A percentile compares a stretch with the other conserved stretches of the same genome.
These are phyloP conservation scores for Metroxylon sagu DNA, from an alignment of 176 grass and related monocot species.

Conservation along the genomic window DNA sequence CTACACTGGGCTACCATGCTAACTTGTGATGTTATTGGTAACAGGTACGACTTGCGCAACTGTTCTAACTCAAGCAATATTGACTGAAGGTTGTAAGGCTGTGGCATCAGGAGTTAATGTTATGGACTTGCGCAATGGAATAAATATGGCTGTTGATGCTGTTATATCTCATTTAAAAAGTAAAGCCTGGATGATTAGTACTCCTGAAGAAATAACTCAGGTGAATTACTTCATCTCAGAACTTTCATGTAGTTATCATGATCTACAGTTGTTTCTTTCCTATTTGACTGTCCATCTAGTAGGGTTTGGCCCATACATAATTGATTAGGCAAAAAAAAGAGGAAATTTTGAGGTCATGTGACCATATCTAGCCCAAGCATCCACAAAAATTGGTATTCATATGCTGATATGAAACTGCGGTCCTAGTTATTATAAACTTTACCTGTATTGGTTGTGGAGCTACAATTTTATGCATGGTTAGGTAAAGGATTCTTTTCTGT, in stretches of 20 bases:
- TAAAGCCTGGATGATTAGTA: conserved; percentile 73
- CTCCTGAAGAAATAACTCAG: conserved; percentile 82
- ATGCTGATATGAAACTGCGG: too few species aligned
- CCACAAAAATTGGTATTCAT: too few species aligned
- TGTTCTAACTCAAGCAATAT: conserved; percentile 85
- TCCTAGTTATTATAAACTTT: too few species aligned
- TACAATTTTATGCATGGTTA: too few species aligned
- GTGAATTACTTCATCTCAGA: conserved; percentile 22
- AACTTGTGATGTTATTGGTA: conserved; percentile 14
- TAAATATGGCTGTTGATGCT: conserved; percentile 75
- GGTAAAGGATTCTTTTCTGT: too few species aligned
- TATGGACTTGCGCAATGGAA: conserved; percentile 80
- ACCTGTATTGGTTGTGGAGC: too few species aligned
- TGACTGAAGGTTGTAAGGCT: conserved; percentile 85
- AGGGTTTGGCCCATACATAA: too few species aligned
- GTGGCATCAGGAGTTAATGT: conserved; percentile 78
- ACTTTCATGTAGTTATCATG: not conserved
- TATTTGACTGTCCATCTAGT: not conserved
- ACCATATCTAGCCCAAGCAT: too few species aligned
- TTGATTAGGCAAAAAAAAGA: too few species aligned
- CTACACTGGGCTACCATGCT: too few species aligned
- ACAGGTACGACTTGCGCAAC: conserved; percentile 95
- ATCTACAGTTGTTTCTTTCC: conserved; percentile 1
- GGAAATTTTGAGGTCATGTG: too few species aligned
- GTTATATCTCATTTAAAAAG: conserved; percentile 60